Base-by-base conservation (phyloP, 768 basidiomycete genomes). In the Tubosaeta sp. region DNA sequence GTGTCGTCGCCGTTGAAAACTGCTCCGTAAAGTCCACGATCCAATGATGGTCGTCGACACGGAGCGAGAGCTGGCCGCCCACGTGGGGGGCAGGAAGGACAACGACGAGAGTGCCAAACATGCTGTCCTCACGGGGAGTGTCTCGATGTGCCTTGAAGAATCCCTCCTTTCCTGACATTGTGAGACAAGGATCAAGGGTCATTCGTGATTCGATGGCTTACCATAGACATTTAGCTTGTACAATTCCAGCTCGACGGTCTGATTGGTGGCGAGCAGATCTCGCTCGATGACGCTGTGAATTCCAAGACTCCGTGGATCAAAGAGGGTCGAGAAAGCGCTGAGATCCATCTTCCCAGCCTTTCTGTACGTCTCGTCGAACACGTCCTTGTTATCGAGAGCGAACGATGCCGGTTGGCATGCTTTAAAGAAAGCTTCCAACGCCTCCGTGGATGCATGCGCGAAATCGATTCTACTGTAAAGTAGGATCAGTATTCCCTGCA, bases 121-220 rank as follows among this genome's bases (percentile, higher is more conserved):
- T 79, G 26, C 56, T 59, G 6, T 67, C 65, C 8, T 66, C 59
- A 8, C 74, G 72, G 5, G 75, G 75, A 0, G 79, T 78, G 52
- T 80, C 81, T 38, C 73, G 68, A 55, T 80, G 80, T 1, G 74
- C 35, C 56, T 78, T 78, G 70, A 80, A 81, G 59, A 77, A 80
- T 0, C 71, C 71, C 8, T 67, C 78, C 32, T 22, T 52, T 10
- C 43, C 47, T 53, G 31, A 22, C 10, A 26, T 42, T 5, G 11
- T 16, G 11, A 14, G 1, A 32, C 5, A 4, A 22, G 37, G 16
- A 22, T 34, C 31, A 32, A 25, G 34, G 14, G 9, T 11, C 10
- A 16, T n/a, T 16, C 7, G 13, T 6, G 4, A 16, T 11, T 52
- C 37, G 42, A 14, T 35, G 14, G 34, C 31, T 53, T 13, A 76